Conservation (phyloP, 306 rosid genomes). For the Nissolia schottii region DNA sequence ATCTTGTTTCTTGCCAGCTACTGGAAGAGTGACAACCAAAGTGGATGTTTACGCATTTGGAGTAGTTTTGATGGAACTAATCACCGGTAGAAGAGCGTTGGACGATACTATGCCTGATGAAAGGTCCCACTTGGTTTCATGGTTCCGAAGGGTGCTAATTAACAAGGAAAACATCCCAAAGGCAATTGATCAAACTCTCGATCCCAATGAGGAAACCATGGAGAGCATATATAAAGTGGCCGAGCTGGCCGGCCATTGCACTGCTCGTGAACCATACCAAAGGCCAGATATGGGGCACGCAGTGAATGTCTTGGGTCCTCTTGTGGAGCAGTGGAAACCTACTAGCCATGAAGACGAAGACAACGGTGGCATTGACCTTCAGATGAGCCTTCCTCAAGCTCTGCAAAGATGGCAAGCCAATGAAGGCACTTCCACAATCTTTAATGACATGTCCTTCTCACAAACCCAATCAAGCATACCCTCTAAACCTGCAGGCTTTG, state of each 20-base stretch:
- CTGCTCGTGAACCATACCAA: conserved; percentile 82
- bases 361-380: conserved; percentile 41
- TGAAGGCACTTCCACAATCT: conserved; percentile 81
- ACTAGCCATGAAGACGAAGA: conserved; percentile 50
- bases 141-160: conserved; percentile 76
- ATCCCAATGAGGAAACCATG: conserved; percentile 88
- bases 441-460: conserved; percentile 57
- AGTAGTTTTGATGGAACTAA: conserved; percentile 80
- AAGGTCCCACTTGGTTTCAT: conserved; percentile 75
- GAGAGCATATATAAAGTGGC: conserved; percentile 86
- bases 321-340: conserved; percentile 82
- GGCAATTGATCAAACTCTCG: conserved; percentile 64
- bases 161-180: conserved; percentile 88
- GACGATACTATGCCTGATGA: conserved; percentile 78
- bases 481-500: conserved; percentile 74
- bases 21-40: conserved; percentile 92
- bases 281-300: conserved; percentile 96
- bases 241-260: conserved; percentile 85
- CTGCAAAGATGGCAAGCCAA: conserved; percentile 87
- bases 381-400: conserved; percentile 76
- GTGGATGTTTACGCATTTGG: conserved; percentile 93
- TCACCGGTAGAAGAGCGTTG: conserved; percentile 77
- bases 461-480: conserved; percentile 80
- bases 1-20: conserved; percentile 48
- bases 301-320: conserved; percentile 72